Percentiles rank a stretch among this genome's conserved stretches.
Evolutionary conservation across 257 asterid species (phyloP).

Genomic region (Solanum dulcamara): DNA sequence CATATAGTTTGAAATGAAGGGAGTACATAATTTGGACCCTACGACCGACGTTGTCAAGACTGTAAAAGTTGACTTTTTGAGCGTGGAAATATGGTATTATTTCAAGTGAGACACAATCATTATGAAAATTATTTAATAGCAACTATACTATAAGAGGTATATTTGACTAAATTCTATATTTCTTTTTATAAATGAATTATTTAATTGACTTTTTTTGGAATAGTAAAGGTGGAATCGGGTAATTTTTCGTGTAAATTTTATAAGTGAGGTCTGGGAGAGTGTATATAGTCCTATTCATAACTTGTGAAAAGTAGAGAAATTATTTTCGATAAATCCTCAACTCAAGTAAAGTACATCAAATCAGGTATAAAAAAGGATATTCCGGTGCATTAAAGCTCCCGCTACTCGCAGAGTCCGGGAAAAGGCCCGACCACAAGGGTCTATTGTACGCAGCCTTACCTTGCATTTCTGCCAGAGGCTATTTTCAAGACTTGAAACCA

Average conservation of each 20-base stretch:
- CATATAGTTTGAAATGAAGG: no score
- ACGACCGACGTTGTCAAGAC: not conserved
- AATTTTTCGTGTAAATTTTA: not conserved
- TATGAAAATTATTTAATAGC: not conserved
- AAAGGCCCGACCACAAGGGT: no score
- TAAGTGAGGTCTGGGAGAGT: not conserved
- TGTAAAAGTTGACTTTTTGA: not conserved
- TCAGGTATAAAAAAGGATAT: no score
- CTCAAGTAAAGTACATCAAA: not conserved
- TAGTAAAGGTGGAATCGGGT: not conserved
- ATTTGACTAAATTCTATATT: not conserved
- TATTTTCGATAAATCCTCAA: rapidly evolving
- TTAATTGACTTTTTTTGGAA: not conserved
- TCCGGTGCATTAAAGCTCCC: no score
- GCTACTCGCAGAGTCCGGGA: no score
- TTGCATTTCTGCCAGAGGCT: no score
- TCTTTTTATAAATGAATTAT: not conserved
- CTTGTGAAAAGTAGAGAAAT: not conserved
- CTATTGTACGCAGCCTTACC: no score
- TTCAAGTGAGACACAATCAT: not conserved
- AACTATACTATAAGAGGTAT: not conserved
- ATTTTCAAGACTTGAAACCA: no score
- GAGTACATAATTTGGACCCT: not conserved
- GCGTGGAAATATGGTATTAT: not conserved
- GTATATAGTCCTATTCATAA: not conserved